Conservation (phyloP, 78 protist species). For the Dictyostelium firmibasis region DNA sequence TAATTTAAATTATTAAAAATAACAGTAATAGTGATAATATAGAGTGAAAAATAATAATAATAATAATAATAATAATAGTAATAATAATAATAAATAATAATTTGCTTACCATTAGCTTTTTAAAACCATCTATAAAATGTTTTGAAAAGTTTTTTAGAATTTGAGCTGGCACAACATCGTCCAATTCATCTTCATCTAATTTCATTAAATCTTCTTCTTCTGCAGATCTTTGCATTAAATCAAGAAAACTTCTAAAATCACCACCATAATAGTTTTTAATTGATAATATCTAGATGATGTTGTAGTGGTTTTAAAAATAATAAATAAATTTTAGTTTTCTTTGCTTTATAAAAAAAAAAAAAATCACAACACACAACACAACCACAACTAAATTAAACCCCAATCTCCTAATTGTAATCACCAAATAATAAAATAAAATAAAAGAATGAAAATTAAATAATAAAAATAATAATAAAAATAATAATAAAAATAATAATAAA, state of each 20-base stretch:
- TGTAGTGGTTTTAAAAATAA: background rate
- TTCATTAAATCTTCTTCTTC: conserved; percentile 74
- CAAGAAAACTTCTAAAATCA: conserved; percentile 77
- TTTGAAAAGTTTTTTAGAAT: conserved; percentile 67
- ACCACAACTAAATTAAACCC: background rate
- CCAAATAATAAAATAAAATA: background rate
- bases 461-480: background rate
- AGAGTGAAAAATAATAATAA: no score
- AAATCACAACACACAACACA: no score
- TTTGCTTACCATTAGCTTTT: conserved; percentile 65
- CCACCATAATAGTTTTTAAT: conserved; percentile 75
- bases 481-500: background rate
- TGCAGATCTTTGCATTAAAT: conserved; percentile 81
- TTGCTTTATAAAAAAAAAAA: background rate
- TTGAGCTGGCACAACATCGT: conserved; percentile 67
- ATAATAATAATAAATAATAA: background rate
- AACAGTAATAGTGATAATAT: background rate
- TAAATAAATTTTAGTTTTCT: background rate
- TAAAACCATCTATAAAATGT: conserved; percentile 80
- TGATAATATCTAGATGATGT: conserved; percentile 67
- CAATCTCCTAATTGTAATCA: background rate
- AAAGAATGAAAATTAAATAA: no score
- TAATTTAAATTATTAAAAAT: background rate
- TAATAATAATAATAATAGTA: no score
- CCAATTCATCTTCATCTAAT: conserved; percentile 76